phyloP scores from a whole-genome alignment of 2,329 filamentous ascomycete species.

The Hortaea werneckii region DNA sequence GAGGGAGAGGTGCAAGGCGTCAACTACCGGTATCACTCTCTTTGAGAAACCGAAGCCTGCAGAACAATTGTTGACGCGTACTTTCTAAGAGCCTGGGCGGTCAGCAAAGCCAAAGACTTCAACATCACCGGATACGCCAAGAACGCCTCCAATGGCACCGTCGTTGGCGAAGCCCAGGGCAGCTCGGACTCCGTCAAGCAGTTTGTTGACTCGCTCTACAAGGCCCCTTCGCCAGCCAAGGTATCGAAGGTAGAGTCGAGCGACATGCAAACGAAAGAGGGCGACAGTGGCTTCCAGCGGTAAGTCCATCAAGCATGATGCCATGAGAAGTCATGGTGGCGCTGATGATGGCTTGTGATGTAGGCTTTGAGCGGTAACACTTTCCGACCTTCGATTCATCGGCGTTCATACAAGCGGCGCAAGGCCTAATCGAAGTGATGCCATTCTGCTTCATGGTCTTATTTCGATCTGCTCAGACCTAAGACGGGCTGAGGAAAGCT shows the following conservation, averaged over 20 bases:
- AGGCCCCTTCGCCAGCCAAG: constrained; percentile 60
- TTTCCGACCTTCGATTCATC: too few species aligned
- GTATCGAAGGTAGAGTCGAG: constrained; percentile 66
- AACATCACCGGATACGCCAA: constrained; percentile 38
- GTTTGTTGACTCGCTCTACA: constrained; percentile 64
- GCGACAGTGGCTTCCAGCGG: constrained; percentile 53
- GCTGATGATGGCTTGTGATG: too few species aligned
- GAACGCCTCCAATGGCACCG: constrained; percentile 36
- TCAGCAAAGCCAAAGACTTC: constrained; percentile 33
- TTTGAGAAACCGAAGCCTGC: background rate
- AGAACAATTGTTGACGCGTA: background rate
- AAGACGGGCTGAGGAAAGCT: too few species aligned
- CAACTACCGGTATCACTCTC: constrained; percentile 37
- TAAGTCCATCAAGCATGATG: constrained; percentile 7
- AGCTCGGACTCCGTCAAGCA: constrained; percentile 52
- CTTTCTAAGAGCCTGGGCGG: constrained; percentile 29
- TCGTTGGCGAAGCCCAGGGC: constrained; percentile 77
- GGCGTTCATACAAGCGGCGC: too few species aligned
- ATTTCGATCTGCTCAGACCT: too few species aligned
- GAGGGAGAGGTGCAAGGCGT: constrained; percentile 41
- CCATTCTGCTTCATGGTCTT: too few species aligned
- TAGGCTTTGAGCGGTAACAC: too few species aligned
- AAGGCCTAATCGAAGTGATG: too few species aligned
- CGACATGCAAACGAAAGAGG: constrained; percentile 54
- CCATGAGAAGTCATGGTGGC: background rate